Conservation (phyloP, 164 flowering plant species). For the Amborella trichopoda region DNA sequence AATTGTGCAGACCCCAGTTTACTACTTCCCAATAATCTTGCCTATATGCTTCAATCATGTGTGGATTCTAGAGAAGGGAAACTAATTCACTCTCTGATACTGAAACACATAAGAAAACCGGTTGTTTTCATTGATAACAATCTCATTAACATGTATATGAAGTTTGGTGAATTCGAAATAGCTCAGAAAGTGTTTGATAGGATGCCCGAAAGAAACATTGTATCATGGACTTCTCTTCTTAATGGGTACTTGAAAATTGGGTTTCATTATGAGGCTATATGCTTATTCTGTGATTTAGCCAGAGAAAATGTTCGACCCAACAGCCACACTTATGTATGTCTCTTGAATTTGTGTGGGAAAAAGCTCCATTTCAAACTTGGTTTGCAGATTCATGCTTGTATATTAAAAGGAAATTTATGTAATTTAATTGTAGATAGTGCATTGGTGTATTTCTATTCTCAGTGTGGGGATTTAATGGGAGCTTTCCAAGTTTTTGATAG, state of each 20-base stretch:
- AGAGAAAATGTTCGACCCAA: constrained; percentile 26
- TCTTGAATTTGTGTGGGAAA: constrained; percentile 52
- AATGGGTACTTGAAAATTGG: constrained; percentile 49
- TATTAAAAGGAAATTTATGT: constrained; percentile 40
- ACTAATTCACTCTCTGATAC: constrained; percentile 30
- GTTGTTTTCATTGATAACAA: constrained; percentile 37
- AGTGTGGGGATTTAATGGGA: constrained; percentile 36
- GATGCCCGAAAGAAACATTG: constrained; percentile 46
- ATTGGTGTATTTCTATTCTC: constrained; percentile 50
- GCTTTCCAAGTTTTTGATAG: constrained; percentile 40
- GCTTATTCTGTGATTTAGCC: constrained; percentile 26
- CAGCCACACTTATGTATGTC: constrained; percentile 48
- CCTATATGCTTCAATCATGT: constrained; percentile 39
- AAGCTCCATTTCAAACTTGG: constrained; percentile 49
- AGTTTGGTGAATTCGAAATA: constrained; percentile 25
- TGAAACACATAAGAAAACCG: constrained; percentile 15
- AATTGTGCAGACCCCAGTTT: too few relatives aligned
- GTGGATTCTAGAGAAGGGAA: constrained; percentile 21
- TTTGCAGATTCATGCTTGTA: constrained; percentile 51
- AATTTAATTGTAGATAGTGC: constrained; percentile 59
- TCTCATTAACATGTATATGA: constrained; percentile 43
- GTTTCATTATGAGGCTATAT: constrained; percentile 32
- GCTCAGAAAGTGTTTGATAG: constrained; percentile 68
- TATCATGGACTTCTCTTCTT: constrained; percentile 75
- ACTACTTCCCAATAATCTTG: constrained; percentile 17